These are phyloP conservation scores for Aureococcus anophagefferens DNA, from an alignment of 108 stramenopile genomes.

Conservation along the genomic window DNA sequence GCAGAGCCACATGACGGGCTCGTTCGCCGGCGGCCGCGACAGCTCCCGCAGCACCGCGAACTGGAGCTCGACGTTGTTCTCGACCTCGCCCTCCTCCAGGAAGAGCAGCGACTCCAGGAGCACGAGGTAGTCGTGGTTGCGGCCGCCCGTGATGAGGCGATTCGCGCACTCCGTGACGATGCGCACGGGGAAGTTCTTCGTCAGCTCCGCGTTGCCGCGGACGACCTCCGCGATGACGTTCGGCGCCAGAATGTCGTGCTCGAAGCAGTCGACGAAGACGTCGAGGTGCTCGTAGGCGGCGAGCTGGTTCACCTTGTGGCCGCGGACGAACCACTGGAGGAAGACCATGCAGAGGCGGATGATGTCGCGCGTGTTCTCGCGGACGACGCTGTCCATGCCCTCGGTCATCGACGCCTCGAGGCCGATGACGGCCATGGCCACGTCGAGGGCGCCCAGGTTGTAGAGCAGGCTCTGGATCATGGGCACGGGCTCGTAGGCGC, in stretches of 20 bases:
- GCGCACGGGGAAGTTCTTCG: constrained; percentile 15
- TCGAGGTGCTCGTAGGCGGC: constrained; percentile 12
- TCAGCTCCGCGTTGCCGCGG: constrained; percentile 12
- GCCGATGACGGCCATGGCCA: constrained; percentile 7
- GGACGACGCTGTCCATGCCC: neutral
- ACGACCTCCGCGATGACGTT: constrained; percentile 18
- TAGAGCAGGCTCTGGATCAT: constrained; percentile 17
- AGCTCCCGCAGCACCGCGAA: constrained; percentile 15
- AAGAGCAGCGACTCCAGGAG: too few species aligned
- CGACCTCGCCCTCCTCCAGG: too few species aligned
- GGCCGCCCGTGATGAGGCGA: constrained; percentile 9
- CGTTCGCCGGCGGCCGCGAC: neutral
- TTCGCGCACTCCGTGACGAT: constrained; percentile 7
- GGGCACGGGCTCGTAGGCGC: neutral
- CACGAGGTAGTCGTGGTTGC: constrained; percentile 17
- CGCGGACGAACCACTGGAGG: constrained; percentile 23
- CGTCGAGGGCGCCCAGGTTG: constrained; percentile 21
- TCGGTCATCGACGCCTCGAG: constrained; percentile 7
- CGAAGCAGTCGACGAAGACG: constrained; percentile 18
- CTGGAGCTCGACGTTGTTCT: constrained; percentile 19
- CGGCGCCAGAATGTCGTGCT: constrained; percentile 10
- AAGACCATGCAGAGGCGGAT: constrained; percentile 14
- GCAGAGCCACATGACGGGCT: constrained; percentile 6
- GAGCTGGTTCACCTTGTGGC: constrained; percentile 22
- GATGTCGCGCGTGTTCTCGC: constrained; percentile 12